Evolutionary conservation across 2,329 filamentous ascomycete species (phyloP), one percentile per base, ranked within the genome.

Genomic region (Waltergamsia citrina): DNA sequence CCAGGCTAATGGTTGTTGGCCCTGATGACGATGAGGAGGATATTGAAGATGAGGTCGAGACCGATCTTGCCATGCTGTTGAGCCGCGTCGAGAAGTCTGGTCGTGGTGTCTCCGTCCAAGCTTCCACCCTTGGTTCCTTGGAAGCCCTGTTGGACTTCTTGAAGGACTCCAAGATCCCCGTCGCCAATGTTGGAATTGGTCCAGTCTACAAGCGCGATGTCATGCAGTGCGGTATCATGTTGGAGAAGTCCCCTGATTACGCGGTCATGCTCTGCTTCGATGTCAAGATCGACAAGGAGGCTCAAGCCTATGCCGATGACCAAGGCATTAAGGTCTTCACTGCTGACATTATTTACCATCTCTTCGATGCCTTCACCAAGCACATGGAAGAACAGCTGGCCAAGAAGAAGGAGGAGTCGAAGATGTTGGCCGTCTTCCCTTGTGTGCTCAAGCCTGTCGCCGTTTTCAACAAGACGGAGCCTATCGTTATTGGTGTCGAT

Each of bases 201-300:
- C 92, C 92, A 3, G 90, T 98, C 25, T 96, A 85, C 75, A 95
- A 95, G 70, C 85, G 92, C 50, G 92, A 98, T 60, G 85, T 98
- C 35, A 92, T 96, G 74, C 88, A 80, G 78, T 73, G 85, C 67
- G 88, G 86, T 52, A 83, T 85, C 46, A 98, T 98, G 92, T 59
- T 96, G 51, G 92, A 98, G 62, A 96, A 95, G 66, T 74, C 81
- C 12, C 86, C 86, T 45, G 88, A 98, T 54, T 93, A 81, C 48
- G 92, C 92, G n/a, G 85, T 96, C 55, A 98, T 98, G 92, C 78
- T 98, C 33, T 96, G 92, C 59, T 98, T 98, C 71, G 93, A 98
- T 57, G 92, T 98, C 63, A 96, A 95, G 67, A 85, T 98, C 12
- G 92, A 98, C 64, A 96, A 94, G 60, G 92, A 98, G 54, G 92